Conservation (phyloP, 495 filamentous ascomycete genomes). For the Neurospora sp. region DNA sequence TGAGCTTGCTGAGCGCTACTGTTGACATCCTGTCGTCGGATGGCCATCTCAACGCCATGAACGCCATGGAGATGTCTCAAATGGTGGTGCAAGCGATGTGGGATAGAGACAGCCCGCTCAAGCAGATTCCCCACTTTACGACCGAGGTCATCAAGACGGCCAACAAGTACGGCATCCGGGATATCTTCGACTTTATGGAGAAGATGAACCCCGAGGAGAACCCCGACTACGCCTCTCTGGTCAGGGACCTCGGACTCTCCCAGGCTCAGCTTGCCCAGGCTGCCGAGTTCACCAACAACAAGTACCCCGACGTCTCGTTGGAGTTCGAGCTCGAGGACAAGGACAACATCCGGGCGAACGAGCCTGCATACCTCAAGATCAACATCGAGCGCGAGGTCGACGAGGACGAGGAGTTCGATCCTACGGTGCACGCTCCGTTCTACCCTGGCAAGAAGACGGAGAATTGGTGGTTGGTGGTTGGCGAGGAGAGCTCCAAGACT, state of each 20-base stretch:
- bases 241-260: slow-evolving; percentile 68
- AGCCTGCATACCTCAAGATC: slow-evolving; percentile 75
- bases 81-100: slow-evolving; percentile 99
- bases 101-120: slow-evolving; percentile 93
- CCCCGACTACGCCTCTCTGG: slow-evolving; percentile 58
- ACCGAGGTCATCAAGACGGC: slow-evolving; percentile 74
- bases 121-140: slow-evolving; percentile 94
- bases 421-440: slow-evolving; percentile 90
- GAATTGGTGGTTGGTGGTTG: slow-evolving; percentile 93
- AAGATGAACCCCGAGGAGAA: slow-evolving; percentile 94
- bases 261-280: slow-evolving; percentile 77
- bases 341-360: slow-evolving; percentile 67
- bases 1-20: slow-evolving; percentile 80
- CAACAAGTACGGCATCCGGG: slow-evolving; percentile 69
- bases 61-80: slow-evolving; percentile 98
- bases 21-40: slow-evolving; percentile 96
- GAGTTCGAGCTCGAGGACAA: slow-evolving; percentile 78
- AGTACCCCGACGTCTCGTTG: slow-evolving; percentile 89
- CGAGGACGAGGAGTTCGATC: slow-evolving; percentile 61
- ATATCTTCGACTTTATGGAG: slow-evolving; percentile 97
- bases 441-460: slow-evolving; percentile 90
- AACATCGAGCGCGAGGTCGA: slow-evolving; percentile 79
- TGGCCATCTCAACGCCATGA: slow-evolving; percentile 92
- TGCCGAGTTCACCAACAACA: slow-evolving; percentile 92
- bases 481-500: slow-evolving; percentile 77